Evolutionary conservation across 345 rosid genomes (phyloP), one percentile per base, ranked within the genome.

Genomic region (Pistacia integerrima): DNA sequence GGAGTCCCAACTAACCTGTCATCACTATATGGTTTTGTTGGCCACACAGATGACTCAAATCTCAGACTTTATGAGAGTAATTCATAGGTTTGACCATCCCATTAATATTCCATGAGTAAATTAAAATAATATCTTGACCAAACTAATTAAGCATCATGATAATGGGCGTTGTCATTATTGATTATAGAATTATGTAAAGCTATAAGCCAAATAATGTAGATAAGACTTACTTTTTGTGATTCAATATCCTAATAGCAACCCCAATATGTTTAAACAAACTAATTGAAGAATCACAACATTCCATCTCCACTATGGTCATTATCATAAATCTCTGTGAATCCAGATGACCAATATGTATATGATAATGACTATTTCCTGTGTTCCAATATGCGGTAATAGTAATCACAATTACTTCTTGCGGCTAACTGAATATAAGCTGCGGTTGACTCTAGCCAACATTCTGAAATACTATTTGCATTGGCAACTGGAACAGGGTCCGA

Each of bases 371-470:
- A 6, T 70, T 41, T 46, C 72, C 55, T 25, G 77, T 81, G 74
- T 65, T 64, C 61, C 13, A 25, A 25, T 49, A 16, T 51, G n/a
- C 25, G 25, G 35, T 7, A 22, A 48, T 28, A 67, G 56, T 52
- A 30, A 4, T 12, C n/a, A 12, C 36, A 1, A 20, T 22, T 8
- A 22, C 55, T 14, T 54, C 11, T 33, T 22, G 70, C 20, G 33
- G 54, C 18, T 63, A 38, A 49, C 41, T 52, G 54, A 35, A 20
- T 35, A 57, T 18, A 70, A 51, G 73, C 55, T 73, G 52, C 41
- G 56, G 72, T 74, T 71, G 80, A 83, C 75, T 66, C 20, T 25
- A 18, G n/a, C 74, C 71, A 74, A 77, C 67, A 75, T 74, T 77
- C 76, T 63, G n/a, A 67, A 80, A 68, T 35, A 54, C 75, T 78